Percentiles rank a stretch among this genome's conserved stretches.
Evolutionary conservation across 352 stramenopile genomes (phyloP).

Genomic region (Pythium vanterpoolii): DNA sequence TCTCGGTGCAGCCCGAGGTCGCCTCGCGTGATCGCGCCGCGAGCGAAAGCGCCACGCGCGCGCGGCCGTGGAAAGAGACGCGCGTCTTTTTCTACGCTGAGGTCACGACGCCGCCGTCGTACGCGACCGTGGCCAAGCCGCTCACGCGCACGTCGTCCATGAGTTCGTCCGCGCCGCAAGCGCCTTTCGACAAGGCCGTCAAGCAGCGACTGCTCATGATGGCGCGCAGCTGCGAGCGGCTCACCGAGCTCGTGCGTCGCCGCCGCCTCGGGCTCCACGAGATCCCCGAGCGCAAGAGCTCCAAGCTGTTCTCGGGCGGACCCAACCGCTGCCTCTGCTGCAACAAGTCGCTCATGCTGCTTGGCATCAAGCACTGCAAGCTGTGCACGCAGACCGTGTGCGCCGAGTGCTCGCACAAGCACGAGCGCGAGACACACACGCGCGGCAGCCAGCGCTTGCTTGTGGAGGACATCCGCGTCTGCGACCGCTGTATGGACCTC

Average conservation of each 20-base stretch:
- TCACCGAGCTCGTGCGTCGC: constrained; percentile 51
- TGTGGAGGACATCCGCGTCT: constrained; percentile 44
- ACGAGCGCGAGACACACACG: constrained; percentile 24
- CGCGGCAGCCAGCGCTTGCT: constrained; percentile 15
- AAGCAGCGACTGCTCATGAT: constrained; percentile 22
- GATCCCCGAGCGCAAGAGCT: constrained; percentile 32
- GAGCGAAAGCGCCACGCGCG: background rate
- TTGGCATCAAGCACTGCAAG: constrained; percentile 44
- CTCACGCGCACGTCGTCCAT: background rate
- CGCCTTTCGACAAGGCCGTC: constrained; percentile 14
- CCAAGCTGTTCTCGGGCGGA: constrained; percentile 25
- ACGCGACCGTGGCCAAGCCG: background rate
- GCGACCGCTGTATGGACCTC: constrained; percentile 54
- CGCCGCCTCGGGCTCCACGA: constrained; percentile 54
- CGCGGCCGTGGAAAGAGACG: constrained; percentile 15
- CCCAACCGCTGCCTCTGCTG: constrained; percentile 61
- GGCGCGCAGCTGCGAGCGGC: constrained; percentile 23
- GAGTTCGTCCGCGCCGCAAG: background rate
- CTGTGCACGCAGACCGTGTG: constrained; percentile 64
- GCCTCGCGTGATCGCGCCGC: background rate
- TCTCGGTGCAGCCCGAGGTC: constrained; percentile 11
- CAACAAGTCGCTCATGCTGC: constrained; percentile 42
- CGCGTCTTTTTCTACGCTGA: constrained; percentile 28
- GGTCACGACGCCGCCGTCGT: background rate
- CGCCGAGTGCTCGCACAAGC: constrained; percentile 36